Conservation (phyloP, 1,284 basidiomycete species). For the Erythrobasidium hasegawianum region DNA sequence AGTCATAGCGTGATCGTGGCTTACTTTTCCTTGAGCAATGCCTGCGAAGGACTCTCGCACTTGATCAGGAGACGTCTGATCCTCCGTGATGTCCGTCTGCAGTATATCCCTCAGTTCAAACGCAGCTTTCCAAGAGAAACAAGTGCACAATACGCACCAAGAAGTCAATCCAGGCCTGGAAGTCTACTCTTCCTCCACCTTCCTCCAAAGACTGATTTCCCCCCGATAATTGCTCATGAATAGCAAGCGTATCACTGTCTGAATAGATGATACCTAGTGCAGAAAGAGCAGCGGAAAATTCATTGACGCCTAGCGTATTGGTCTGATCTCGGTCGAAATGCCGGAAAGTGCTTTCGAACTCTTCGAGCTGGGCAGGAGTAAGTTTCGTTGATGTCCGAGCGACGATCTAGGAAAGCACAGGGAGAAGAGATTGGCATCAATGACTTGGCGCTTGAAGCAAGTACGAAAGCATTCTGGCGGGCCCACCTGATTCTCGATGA, state of each 20-base stretch:
- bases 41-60: slow-evolving; percentile 89
- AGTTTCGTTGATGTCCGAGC: slow-evolving; percentile 86
- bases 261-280: slow-evolving; percentile 69
- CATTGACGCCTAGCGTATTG: slow-evolving; percentile 77
- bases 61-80: slow-evolving; percentile 88
- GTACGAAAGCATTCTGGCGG: too few species aligned
- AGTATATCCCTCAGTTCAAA: too few species aligned
- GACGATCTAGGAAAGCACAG: slow-evolving; percentile 68
- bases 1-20: too few species aligned
- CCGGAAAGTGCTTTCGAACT: slow-evolving; percentile 94
- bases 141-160: slow-evolving; percentile 67
- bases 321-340: slow-evolving; percentile 93
- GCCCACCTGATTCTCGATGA: slow-evolving; percentile 88
- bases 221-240: slow-evolving; percentile 52
- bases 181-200: slow-evolving; percentile 78
- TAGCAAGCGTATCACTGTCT: slow-evolving; percentile 7
- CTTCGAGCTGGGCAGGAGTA: slow-evolving; percentile 91
- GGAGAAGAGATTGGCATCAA: too few species aligned
- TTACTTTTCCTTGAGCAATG: slow-evolving; percentile 82
- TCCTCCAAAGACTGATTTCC: slow-evolving; percentile 58
- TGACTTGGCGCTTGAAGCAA: too few species aligned
- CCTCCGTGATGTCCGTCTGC: slow-evolving; percentile 90
- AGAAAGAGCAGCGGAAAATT: slow-evolving; percentile 88
- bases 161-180: slow-evolving; percentile 91
- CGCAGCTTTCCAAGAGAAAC: too few species aligned